Base-by-base conservation (phyloP, 306 rosid species). In the Purshia tridentata region DNA sequence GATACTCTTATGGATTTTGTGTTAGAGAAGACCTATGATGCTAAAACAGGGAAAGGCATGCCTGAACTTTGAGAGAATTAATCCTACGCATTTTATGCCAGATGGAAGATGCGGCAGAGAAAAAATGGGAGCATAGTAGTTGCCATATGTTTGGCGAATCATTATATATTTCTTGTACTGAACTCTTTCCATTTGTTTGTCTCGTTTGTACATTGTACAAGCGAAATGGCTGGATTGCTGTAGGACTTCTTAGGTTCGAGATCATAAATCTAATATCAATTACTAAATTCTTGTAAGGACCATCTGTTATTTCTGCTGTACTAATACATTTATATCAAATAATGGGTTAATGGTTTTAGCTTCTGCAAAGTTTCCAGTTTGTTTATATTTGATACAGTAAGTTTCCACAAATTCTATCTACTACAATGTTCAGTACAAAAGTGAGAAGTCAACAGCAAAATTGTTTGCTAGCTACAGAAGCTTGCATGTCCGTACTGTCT, bases 31-130 rank as follows among this genome's bases (percentile, higher is more conserved):
- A 91, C 96, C 16, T 91, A 89, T 4, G 89, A 94, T 77, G 82
- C 88, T 22, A 94, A 94, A 86, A 65, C 88, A 29, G 98, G 98
- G 69, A 85, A 64, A 87, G 98, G 97, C 65, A 81, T 94, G 96
- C 94, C 98, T 57, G 87, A 81, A 47, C 96, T 94, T 74, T 91
- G 81, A 80, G 76, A 79, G 72, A 72, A 49, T 45, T 65, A 51
- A 48, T 51, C 69, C 54, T 39, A 19, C 16, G 35, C 22, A 12
- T 44, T 55, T 15, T 18, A 45, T 49, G 46, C 8, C 20, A 23
- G 58, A 55, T 37, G 19, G 19, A 66, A 58, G 73, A 66, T 59
- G 48, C 55, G 54, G 67, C 59, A 35, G 72, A 35, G 72, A 54
- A n/a, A 47, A 62, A 9, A 37, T 9, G 60, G 20, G 22, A 19